Evolutionary conservation across 1,139 yeast genomes (phyloP).

Genomic region (Blastobotrys indianensis): DNA sequence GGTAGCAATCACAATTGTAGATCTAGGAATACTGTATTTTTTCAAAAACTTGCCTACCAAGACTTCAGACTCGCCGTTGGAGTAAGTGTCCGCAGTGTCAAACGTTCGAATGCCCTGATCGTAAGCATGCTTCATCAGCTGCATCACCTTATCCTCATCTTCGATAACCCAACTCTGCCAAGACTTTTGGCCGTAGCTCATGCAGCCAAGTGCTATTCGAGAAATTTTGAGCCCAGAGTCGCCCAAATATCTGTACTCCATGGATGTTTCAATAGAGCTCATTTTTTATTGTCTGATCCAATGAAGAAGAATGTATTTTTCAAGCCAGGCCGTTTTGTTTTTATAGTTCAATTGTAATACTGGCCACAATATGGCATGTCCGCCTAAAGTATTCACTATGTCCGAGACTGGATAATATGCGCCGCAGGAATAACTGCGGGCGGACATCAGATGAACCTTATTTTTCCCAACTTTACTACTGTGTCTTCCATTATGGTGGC

Average conservation of each 20-base stretch:
- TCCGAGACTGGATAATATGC: no score
- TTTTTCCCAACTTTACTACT: no score
- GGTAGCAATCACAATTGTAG: constrained; percentile 43
- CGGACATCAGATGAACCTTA: no score
- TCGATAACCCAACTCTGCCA: constrained; percentile 48
- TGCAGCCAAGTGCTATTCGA: constrained; percentile 50
- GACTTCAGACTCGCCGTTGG: constrained; percentile 41
- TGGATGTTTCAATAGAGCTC: no score
- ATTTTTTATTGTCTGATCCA: no score
- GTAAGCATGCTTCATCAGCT: constrained; percentile 45
- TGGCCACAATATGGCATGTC: no score
- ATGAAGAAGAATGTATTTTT: no score
- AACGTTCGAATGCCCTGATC: constrained; percentile 48
- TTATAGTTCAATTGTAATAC: no score
- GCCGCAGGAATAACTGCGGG: no score
- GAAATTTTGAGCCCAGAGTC: constrained; percentile 49
- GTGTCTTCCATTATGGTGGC: no score
- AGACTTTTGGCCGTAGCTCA: constrained; percentile 45
- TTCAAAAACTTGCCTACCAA: constrained; percentile 41
- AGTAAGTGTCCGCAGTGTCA: constrained; percentile 47
- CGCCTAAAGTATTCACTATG: no score
- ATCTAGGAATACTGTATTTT: constrained; percentile 40
- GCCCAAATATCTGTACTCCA: constrained; percentile 29
- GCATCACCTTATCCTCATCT: constrained; percentile 38
- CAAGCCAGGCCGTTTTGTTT: no score